These are phyloP conservation scores for Lyophyllum decastes DNA, from an alignment of 768 basidiomycete genomes.

Conservation along the genomic window DNA sequence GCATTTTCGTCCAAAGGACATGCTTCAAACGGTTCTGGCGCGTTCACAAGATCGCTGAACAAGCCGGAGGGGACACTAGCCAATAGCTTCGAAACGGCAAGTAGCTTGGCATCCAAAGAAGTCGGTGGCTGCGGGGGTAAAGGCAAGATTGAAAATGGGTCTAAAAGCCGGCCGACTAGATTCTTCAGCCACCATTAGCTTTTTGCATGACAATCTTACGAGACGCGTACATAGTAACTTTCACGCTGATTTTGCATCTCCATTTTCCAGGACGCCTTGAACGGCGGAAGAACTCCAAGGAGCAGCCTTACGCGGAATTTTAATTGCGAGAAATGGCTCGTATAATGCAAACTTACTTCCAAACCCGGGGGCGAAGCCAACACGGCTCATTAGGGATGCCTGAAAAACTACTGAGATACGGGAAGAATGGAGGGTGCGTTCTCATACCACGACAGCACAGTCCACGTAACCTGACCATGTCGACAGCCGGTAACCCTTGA, in stretches of 20 bases:
- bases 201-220: not conserved
- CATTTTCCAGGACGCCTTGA: conserved; percentile 59
- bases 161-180: conserved; percentile 63
- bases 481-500: conserved; percentile 47
- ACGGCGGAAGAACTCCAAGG: conserved; percentile 58
- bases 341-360: conserved; percentile 56
- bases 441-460: conserved; percentile 63
- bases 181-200: conserved; percentile 44
- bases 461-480: conserved; percentile 54
- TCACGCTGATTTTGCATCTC: conserved; percentile 64
- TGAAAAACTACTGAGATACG: conserved; percentile 26
- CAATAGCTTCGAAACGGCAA: conserved; percentile 56
- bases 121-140: conserved; percentile 39
- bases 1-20: conserved; percentile 56
- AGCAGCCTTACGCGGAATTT: conserved; percentile 45
- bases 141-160: conserved; percentile 49
- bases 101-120: conserved; percentile 47
- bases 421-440: not conserved
- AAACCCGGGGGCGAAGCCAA: conserved; percentile 76
- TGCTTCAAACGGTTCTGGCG: conserved; percentile 41
- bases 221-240: conserved; percentile 65
- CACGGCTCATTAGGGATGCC: conserved; percentile 74
- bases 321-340: conserved; percentile 6
- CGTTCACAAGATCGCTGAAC: conserved; percentile 51
- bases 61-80: conserved; percentile 53